These are phyloP conservation scores for Aphanomyces euteiches DNA, from an alignment of 352 stramenopile species.

Conservation along the genomic window DNA sequence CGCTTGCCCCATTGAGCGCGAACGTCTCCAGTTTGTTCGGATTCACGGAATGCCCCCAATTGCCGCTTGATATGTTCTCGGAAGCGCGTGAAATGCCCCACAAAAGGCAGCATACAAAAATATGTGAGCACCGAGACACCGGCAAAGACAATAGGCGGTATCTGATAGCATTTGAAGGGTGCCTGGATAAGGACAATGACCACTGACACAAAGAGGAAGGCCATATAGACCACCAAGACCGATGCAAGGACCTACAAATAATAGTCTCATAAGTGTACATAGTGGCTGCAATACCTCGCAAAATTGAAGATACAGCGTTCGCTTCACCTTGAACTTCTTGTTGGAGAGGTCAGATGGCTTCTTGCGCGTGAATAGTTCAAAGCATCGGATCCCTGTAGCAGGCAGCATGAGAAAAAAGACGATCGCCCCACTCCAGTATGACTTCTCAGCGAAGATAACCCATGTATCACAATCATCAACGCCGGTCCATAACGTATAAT, in stretches of 20 bases:
- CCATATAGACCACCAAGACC: slow-evolving; percentile 36
- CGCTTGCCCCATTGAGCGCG: slow-evolving; percentile 50
- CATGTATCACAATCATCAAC: slow-evolving; percentile 48
- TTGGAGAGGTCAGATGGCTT: slow-evolving; percentile 50
- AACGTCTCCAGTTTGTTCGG: slow-evolving; percentile 74
- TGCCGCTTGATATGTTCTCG: slow-evolving; percentile 84
- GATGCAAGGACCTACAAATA: slow-evolving; percentile 19
- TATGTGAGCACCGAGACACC: slow-evolving; percentile 57
- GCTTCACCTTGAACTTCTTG: slow-evolving; percentile 57
- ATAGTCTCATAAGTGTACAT: background rate
- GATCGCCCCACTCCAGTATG: slow-evolving; percentile 65
- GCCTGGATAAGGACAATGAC: slow-evolving; percentile 47
- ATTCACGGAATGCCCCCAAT: slow-evolving; percentile 74
- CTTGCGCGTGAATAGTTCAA: slow-evolving; percentile 71
- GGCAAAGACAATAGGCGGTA: slow-evolving; percentile 44
- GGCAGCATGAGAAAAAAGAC: slow-evolving; percentile 62
- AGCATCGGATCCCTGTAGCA: slow-evolving; percentile 54
- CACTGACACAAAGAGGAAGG: slow-evolving; percentile 51
- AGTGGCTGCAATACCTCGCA: slow-evolving; percentile 47
- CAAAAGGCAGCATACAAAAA: slow-evolving; percentile 58
- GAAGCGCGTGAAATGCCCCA: slow-evolving; percentile 69
- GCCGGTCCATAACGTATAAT: slow-evolving; percentile 26
- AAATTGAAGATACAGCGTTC: slow-evolving; percentile 67
- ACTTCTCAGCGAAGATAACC: slow-evolving; percentile 48
- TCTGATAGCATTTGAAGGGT: slow-evolving; percentile 55